Conservation (phyloP, 2,329 filamentous ascomycete genomes). For the Fusarium burgessii region DNA sequence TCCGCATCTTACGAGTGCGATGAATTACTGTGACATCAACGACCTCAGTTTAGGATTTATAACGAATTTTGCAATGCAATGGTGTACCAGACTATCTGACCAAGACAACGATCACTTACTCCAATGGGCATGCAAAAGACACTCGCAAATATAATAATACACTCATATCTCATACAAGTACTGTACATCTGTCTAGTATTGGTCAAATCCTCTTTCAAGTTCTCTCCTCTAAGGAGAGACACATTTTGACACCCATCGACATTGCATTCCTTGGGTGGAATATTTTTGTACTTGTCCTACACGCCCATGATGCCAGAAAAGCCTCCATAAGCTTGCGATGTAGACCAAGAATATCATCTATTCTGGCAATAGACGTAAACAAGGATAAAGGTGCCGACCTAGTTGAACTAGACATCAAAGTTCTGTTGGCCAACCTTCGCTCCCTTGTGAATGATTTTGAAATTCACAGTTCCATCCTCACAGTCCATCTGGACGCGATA, state of each 20-base stretch:
- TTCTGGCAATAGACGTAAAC: no score
- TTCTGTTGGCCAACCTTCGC: slow-evolving; percentile 28
- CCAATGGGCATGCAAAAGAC: not conserved
- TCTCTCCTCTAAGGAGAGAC: not conserved
- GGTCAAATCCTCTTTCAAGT: not conserved
- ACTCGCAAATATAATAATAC: not conserved
- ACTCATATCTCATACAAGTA: not conserved
- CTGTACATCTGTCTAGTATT: not conserved
- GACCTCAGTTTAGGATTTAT: no score
- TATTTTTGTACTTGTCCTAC: not conserved
- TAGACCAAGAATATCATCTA: no score
- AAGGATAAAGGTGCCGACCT: not conserved
- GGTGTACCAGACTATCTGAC: no score
- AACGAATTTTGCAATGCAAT: no score
- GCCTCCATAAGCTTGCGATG: no score
- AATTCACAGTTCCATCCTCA: slow-evolving; percentile 39
- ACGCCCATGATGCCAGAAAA: not conserved
- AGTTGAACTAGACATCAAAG: slow-evolving; percentile 38
- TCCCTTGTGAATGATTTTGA: slow-evolving; percentile 21
- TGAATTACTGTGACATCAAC: no score
- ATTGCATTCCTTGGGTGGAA: no score
- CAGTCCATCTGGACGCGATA: slow-evolving; percentile 37
- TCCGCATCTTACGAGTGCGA: no score
- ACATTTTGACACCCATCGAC: fast-evolving
- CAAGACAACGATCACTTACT: not conserved